These are phyloP conservation scores for Phoma sp. DNA, from an alignment of 2,329 filamentous ascomycete species.

Conservation along the genomic window DNA sequence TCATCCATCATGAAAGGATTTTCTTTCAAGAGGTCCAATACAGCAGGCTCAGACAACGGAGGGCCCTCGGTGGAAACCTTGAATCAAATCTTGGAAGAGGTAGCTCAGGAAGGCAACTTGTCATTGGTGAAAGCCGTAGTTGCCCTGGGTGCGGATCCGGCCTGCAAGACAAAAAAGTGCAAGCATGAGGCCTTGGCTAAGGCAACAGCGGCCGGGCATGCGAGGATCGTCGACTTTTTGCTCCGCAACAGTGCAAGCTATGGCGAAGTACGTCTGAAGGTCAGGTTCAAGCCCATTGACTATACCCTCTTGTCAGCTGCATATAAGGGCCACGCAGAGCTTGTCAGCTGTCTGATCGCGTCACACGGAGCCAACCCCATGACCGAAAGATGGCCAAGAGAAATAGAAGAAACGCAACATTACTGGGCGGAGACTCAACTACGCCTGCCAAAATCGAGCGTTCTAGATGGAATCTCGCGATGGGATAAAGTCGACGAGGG, in stretches of 20 bases:
- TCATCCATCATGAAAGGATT: conserved; percentile 21
- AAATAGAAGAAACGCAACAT: conserved; percentile 25
- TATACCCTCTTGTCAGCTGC: conserved; percentile 21
- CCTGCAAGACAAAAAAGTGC: conserved; percentile 18
- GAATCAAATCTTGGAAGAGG: conserved; percentile 23
- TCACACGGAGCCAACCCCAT: conserved; percentile 25
- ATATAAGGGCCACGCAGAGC: conserved; percentile 26
- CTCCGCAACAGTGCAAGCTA: conserved; percentile 24
- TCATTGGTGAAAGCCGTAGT: conserved; percentile 22
- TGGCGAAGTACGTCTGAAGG: conserved; percentile 20
- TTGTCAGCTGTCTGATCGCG: conserved; percentile 19
- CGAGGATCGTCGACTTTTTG: conserved; percentile 21
- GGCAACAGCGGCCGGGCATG: conserved; percentile 21
- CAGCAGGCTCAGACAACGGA: conserved; percentile 3
- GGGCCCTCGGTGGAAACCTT: conserved; percentile 11
- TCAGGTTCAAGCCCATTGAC: conserved; percentile 18
- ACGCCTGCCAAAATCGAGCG: conserved; percentile 23
- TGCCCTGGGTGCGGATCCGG: conserved; percentile 17
- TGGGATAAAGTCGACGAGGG: conserved; percentile 25
- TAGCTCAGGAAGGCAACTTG: conserved; percentile 21
- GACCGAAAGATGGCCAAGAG: conserved; percentile 27
- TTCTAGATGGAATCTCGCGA: conserved; percentile 24
- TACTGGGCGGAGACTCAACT: conserved; percentile 25
- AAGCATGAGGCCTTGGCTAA: conserved; percentile 27
- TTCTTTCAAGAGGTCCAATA: conserved; percentile 17